These are phyloP conservation scores for Nissolia schottii DNA, from an alignment of 306 rosid genomes.

Conservation along the genomic window DNA sequence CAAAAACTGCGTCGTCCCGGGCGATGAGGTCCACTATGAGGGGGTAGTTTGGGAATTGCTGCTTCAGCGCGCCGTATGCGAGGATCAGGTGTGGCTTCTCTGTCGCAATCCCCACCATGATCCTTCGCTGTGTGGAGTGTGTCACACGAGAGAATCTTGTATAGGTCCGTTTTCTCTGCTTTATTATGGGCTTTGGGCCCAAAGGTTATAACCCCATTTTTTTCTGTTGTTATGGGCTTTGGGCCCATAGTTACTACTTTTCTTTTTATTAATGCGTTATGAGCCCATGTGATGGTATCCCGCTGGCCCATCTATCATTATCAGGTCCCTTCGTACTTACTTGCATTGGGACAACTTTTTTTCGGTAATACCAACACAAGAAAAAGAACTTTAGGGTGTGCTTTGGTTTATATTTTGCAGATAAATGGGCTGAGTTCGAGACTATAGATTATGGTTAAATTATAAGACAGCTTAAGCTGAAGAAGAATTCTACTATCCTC, in stretches of 20 bases:
- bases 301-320: not conserved
- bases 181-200: too few relatives aligned
- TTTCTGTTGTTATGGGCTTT: not conserved
- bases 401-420: too few relatives aligned
- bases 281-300: not conserved
- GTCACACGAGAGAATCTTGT: too few relatives aligned
- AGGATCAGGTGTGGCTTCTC: constrained; percentile 32
- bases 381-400: too few relatives aligned
- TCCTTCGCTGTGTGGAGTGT: too few relatives aligned
- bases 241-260: not conserved
- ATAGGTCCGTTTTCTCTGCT: too few relatives aligned
- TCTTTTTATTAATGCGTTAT: not conserved
- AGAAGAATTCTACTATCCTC: too few relatives aligned
- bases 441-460: too few relatives aligned
- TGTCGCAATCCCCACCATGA: not conserved
- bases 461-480: too few relatives aligned
- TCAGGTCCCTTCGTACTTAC: not conserved
- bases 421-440: too few relatives aligned
- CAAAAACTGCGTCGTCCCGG: constrained; percentile 40
- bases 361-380: too few relatives aligned
- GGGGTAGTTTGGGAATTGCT: constrained; percentile 48
- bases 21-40: constrained; percentile 38
- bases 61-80: constrained; percentile 68
- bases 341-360: not conserved
- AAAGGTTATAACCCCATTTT: too few relatives aligned